phyloP scores from a whole-genome alignment of 2,329 filamentous ascomycete genomes.

The Fusarium buxicola region DNA sequence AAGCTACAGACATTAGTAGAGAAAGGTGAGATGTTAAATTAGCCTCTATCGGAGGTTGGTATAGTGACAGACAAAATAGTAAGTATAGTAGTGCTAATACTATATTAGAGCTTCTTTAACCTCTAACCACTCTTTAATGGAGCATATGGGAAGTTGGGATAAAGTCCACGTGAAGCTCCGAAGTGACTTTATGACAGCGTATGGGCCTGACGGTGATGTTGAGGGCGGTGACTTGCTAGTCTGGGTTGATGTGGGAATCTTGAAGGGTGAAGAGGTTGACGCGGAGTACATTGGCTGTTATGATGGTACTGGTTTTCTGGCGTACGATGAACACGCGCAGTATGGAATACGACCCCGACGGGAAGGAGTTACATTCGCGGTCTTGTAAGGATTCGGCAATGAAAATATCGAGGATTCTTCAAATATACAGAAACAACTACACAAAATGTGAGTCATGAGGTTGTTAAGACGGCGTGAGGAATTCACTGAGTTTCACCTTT shows the following conservation, averaged over 20 bases:
- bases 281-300: conserved; percentile 36
- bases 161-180: conserved; percentile 34
- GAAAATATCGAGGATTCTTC: conserved; percentile 25
- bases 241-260: conserved; percentile 33
- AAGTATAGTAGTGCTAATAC: too few relatives aligned
- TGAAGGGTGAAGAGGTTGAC: conserved; percentile 29
- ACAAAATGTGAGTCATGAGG: background rate
- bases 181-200: conserved; percentile 22
- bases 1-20: too few relatives aligned
- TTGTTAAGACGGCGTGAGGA: rapidly evolving
- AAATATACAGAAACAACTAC: conserved; percentile 34
- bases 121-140: too few relatives aligned
- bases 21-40: too few relatives aligned
- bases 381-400: conserved; percentile 25
- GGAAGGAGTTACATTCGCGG: conserved; percentile 30
- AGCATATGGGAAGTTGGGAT: conserved; percentile 30
- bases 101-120: too few relatives aligned
- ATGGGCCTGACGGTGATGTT: conserved; percentile 19
- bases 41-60: too few relatives aligned
- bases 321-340: conserved; percentile 36
- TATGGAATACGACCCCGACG: conserved; percentile 29
- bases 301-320: conserved; percentile 27
- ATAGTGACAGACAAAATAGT: too few relatives aligned
- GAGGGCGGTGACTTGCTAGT: conserved; percentile 22
- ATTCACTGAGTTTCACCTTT: background rate